phyloP scores from a whole-genome alignment of 2,329 filamentous ascomycete species.

The Penicillium digitatum region DNA sequence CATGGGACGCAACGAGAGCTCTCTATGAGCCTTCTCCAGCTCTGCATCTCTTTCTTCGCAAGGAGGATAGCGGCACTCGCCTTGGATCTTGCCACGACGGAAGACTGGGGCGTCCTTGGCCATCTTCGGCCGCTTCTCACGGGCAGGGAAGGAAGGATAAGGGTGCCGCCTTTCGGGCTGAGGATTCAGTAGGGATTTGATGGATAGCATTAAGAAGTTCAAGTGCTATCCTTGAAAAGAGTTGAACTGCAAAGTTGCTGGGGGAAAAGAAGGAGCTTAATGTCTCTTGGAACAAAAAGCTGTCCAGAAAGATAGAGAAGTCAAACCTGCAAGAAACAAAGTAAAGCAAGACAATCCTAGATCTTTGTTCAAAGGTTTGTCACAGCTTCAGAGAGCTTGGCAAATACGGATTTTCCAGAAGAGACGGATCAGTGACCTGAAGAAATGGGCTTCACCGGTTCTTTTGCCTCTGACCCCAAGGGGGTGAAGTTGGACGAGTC shows the following conservation, averaged over 20 bases:
- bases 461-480: not conserved
- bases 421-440: slow-evolving; percentile 8
- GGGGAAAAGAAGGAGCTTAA: slow-evolving; percentile 12
- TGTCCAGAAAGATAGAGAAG: slow-evolving; percentile 22
- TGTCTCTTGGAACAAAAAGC: slow-evolving; percentile 14
- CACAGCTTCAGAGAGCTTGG: slow-evolving; percentile 15
- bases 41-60: slow-evolving; percentile 62
- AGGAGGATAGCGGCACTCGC: slow-evolving; percentile 68
- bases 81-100: slow-evolving; percentile 59
- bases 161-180: slow-evolving; percentile 37
- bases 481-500: slow-evolving; percentile 18
- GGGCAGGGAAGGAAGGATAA: slow-evolving; percentile 11
- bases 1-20: slow-evolving; percentile 63
- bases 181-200: slow-evolving; percentile 65
- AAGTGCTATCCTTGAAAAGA: slow-evolving; percentile 3
- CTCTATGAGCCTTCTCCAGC: slow-evolving; percentile 56
- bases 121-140: slow-evolving; percentile 52
- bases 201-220: slow-evolving; percentile 54
- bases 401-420: slow-evolving; percentile 12
- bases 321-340: slow-evolving; percentile 13
- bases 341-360: slow-evolving; percentile 17
- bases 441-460: slow-evolving; percentile 10
- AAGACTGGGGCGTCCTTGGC: slow-evolving; percentile 63
- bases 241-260: slow-evolving; percentile 2
- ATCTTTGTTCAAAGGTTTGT: slow-evolving; percentile 26